phyloP scores from a whole-genome alignment of 306 rosid genomes.

The Cicer cuneatum region DNA sequence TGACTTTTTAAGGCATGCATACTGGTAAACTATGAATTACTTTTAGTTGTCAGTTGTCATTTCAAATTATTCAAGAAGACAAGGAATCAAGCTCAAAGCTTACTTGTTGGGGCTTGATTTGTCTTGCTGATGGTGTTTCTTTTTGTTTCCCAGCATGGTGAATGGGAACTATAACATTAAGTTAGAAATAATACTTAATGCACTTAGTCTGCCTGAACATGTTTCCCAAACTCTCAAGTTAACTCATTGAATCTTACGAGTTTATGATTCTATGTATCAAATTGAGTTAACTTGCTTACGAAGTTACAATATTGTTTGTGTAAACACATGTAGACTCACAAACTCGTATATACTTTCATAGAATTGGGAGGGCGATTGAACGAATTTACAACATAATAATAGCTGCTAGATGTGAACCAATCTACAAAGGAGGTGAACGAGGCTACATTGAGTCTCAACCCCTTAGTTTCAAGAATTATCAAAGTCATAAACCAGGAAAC shows the following conservation, averaged over 20 bases:
- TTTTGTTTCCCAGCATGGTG: conserved; percentile 31
- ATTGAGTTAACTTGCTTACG: background rate
- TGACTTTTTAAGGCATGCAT: conserved; percentile 30
- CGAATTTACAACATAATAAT: background rate
- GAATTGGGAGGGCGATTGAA: background rate
- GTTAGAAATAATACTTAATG: conserved; percentile 1
- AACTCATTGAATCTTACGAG: background rate
- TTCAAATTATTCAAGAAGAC: conserved; percentile 32
- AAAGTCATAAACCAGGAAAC: background rate
- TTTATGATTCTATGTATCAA: background rate
- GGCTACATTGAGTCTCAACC: conserved; percentile 6
- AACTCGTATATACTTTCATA: background rate
- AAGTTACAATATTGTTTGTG: background rate
- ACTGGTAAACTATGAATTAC: conserved; percentile 35
- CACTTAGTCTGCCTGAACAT: conserved; percentile 22
- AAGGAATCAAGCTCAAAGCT: background rate
- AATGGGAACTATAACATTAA: background rate
- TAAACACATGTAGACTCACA: background rate
- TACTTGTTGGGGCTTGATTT: conserved; percentile 22
- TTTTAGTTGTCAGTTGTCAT: background rate
- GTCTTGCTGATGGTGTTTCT: conserved; percentile 15
- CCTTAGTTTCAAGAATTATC: background rate
- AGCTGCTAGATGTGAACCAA: background rate
- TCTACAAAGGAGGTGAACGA: background rate
- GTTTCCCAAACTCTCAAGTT: conserved; percentile 3